These are phyloP conservation scores for Ambrosiella xylebori DNA, from an alignment of 2,329 filamentous ascomycete genomes.

Conservation along the genomic window DNA sequence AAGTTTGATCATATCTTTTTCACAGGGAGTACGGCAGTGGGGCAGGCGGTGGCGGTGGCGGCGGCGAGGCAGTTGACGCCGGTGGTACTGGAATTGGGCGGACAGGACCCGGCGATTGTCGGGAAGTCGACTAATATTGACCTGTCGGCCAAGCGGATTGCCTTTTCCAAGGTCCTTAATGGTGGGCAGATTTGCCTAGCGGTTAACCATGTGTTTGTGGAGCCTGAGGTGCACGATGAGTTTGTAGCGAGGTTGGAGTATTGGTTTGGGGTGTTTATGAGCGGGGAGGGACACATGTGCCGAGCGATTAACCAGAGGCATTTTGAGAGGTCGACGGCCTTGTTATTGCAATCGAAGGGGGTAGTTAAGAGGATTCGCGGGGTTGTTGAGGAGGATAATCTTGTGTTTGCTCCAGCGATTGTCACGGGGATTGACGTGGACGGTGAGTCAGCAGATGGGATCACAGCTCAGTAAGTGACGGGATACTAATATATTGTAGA, in stretches of 20 bases:
- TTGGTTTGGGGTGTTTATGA: slow-evolving; percentile 20
- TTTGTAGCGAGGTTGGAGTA: slow-evolving; percentile 21
- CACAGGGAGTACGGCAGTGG: slow-evolving; percentile 25
- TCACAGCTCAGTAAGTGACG: not conserved
- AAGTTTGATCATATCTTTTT: slow-evolving; percentile 30
- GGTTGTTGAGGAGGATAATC: slow-evolving; percentile 18
- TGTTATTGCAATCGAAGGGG: slow-evolving; percentile 23
- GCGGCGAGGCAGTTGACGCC: slow-evolving; percentile 30
- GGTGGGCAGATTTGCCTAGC: slow-evolving; percentile 20
- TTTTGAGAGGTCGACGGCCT: slow-evolving; percentile 23
- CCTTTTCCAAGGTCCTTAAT: slow-evolving; percentile 25
- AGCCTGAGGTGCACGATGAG: slow-evolving; percentile 23
- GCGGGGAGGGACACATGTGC: slow-evolving; percentile 16
- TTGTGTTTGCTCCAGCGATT: slow-evolving; percentile 6
- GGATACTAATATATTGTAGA: slow-evolving; percentile 21
- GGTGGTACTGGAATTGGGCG: slow-evolving; percentile 27
- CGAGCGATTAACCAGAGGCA: slow-evolving; percentile 27
- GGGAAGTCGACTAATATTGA: slow-evolving; percentile 24
- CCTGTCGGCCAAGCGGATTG: slow-evolving; percentile 26
- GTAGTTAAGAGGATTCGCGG: slow-evolving; percentile 16
- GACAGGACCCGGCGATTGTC: slow-evolving; percentile 28
- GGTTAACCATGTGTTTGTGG: slow-evolving; percentile 28
- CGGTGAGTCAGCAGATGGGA: not conserved
- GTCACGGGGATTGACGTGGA: slow-evolving; percentile 1
- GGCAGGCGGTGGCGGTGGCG: slow-evolving; percentile 22